These are phyloP conservation scores for Thermoascus crustaceus DNA, from an alignment of 2,329 filamentous ascomycete genomes.

Conservation along the genomic window DNA sequence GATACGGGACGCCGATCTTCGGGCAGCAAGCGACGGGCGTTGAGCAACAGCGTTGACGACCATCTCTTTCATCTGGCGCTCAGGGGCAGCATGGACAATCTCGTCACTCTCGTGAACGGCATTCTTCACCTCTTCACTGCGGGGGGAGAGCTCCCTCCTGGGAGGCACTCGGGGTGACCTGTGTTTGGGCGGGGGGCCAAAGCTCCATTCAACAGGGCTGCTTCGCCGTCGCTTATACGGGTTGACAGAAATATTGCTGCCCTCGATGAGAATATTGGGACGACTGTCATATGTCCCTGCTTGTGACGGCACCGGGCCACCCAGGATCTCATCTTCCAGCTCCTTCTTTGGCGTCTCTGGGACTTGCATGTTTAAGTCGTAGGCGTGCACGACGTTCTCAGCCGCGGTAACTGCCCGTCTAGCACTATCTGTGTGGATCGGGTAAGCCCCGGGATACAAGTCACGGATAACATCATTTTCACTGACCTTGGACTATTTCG, in stretches of 20 bases:
- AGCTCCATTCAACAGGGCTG: slow-evolving; percentile 28
- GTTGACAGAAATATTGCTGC: slow-evolving; percentile 35
- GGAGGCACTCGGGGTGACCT: slow-evolving; percentile 25
- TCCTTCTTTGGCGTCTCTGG: slow-evolving; percentile 52
- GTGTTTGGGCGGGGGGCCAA: slow-evolving; percentile 28
- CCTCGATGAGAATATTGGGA: slow-evolving; percentile 35
- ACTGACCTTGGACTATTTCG: slow-evolving; percentile 58
- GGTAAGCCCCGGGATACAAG: background rate
- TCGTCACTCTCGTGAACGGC: slow-evolving; percentile 37
- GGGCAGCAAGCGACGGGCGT: slow-evolving; percentile 26
- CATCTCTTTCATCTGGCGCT: slow-evolving; percentile 30
- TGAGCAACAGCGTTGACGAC: slow-evolving; percentile 31
- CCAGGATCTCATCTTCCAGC: slow-evolving; percentile 27
- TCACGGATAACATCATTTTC: background rate
- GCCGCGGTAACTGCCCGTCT: slow-evolving; percentile 64
- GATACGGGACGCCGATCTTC: slow-evolving; percentile 28
- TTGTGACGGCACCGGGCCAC: slow-evolving; percentile 16
- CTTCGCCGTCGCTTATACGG: slow-evolving; percentile 39
- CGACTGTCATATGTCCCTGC: slow-evolving; percentile 24
- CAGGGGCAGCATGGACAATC: slow-evolving; percentile 28
- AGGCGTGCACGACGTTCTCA: slow-evolving; percentile 67
- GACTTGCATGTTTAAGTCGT: slow-evolving; percentile 66
- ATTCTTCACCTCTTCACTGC: slow-evolving; percentile 33
- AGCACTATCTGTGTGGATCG: slow-evolving; percentile 50
- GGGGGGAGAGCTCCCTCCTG: slow-evolving; percentile 28